Evolutionary conservation across 75 land plant genomes (phyloP).

Genomic region (Larix kaempferi): DNA sequence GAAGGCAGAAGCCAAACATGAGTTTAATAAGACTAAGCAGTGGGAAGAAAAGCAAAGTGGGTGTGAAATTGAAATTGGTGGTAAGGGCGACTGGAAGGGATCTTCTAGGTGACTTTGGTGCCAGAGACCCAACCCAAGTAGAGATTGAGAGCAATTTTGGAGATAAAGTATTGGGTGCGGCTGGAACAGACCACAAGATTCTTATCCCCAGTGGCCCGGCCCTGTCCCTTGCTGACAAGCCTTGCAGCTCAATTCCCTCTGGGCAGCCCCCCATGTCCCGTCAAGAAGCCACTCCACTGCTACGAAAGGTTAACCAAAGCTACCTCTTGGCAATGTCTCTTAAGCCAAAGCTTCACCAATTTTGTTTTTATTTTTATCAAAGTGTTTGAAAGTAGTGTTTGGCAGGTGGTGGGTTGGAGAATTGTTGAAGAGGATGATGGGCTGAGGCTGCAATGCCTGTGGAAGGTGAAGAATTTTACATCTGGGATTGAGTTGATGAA

Average conservation of each 20-base stretch:
- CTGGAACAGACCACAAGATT: constrained; percentile 72
- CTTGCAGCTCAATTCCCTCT: constrained; percentile 36
- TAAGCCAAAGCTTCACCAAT: no score
- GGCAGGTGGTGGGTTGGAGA: constrained; percentile 91
- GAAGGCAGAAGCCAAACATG: no score
- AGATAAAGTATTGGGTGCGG: constrained; percentile 65
- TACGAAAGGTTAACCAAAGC: constrained; percentile 56
- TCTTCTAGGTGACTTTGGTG: constrained; percentile 68
- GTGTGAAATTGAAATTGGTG: constrained; percentile 5
- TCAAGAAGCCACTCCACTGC: constrained; percentile 53
- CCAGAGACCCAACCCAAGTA: constrained; percentile 74
- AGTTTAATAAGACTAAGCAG: not conserved
- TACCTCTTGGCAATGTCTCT: no score
- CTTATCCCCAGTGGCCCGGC: constrained; percentile 56
- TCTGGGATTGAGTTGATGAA: constrained; percentile 60
- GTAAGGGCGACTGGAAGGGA: constrained; percentile 15
- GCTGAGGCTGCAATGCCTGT: constrained; percentile 68
- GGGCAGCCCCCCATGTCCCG: constrained; percentile 41
- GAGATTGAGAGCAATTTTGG: constrained; percentile 84
- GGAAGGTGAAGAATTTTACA: constrained; percentile 69
- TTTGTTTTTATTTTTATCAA: no score
- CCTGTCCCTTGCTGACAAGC: constrained; percentile 57
- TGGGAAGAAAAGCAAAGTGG: not conserved
- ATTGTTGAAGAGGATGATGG: constrained; percentile 44
- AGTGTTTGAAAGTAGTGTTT: not conserved